These are phyloP conservation scores for Hymenoscyphus fructigenus DNA, from an alignment of 2,329 filamentous ascomycete species.

Conservation along the genomic window DNA sequence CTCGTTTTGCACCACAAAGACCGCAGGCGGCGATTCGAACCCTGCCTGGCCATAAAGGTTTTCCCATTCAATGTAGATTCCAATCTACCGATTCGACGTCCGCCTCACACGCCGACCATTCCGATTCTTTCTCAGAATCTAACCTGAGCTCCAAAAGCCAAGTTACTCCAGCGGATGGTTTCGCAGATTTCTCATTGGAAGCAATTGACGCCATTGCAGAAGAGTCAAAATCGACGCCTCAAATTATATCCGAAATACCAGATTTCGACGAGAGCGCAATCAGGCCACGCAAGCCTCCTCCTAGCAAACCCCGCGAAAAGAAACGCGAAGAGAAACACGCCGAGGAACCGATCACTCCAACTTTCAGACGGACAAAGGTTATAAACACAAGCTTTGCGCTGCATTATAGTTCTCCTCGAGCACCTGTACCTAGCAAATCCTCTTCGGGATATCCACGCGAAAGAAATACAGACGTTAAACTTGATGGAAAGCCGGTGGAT, in stretches of 20 bases:
- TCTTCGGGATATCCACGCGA: not conserved
- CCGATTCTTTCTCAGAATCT: not conserved
- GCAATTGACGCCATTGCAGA: constrained; percentile 37
- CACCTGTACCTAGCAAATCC: not conserved
- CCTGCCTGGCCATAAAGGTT: not conserved
- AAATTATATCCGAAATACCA: not conserved
- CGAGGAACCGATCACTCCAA: not conserved
- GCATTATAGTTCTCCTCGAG: constrained; percentile 15
- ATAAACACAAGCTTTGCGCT: constrained; percentile 16
- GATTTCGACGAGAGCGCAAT: not conserved
- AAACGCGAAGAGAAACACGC: not conserved
- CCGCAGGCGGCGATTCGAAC: constrained; percentile 3
- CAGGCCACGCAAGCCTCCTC: constrained; percentile 1
- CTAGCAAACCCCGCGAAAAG: not conserved
- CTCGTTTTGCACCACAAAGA: constrained; percentile 4
- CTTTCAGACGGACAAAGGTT: constrained; percentile 13
- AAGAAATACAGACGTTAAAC: not conserved
- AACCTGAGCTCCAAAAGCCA: constrained; percentile 4
- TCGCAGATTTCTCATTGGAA: constrained; percentile 40
- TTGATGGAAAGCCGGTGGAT: constrained; percentile 8
- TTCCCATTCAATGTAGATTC: constrained; percentile 5
- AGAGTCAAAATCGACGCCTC: constrained; percentile 14
- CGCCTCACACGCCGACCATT: not conserved
- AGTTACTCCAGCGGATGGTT: constrained; percentile 17
- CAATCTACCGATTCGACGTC: constrained; percentile 8